Evolutionary conservation across 2,329 filamentous ascomycete species (phyloP), one percentile per base, ranked within the genome.

Genomic region (Monosporascus ibericus): DNA sequence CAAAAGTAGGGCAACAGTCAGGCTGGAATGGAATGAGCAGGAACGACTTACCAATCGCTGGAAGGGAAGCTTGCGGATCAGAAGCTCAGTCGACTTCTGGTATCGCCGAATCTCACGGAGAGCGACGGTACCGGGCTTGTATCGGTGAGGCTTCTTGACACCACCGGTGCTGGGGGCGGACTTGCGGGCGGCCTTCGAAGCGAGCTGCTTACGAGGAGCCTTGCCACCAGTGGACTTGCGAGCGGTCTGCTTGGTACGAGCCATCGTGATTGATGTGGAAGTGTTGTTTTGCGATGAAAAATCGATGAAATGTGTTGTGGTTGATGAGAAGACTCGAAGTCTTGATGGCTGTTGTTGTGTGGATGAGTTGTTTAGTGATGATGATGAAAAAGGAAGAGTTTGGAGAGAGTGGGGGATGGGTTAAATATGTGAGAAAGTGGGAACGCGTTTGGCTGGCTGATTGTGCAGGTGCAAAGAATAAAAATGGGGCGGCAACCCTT

Each of bases 121-220:
- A 82, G 92, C 92, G 77, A 96, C 88, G 71, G 94, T 95, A 82
- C 87, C 88, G 70, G 88, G 88, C 88, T 91, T 92, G 75, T 92
- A 77, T 70, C 88, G 82, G 79, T 92, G 88, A 76, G 89, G 89
- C 88, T 94, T 94, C 88, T 94, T 94, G 84, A 92, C 88, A 86
- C 88, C 88, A 69, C 92, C 94, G 74, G 94, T 97, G 59, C 91
- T 96, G 66, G 94, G 94, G 57, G 94, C 92, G 68, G 87, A 91
- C 87, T 99, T 99, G 81, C 94, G 92, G 70, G 94, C 92, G 64
- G 92, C 94, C 89, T 96, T 96, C 82, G 92, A 96, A 68, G 92
- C 92, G 71, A 97, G 91, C 85, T 96, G 92, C 90, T 99, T 99
- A 77, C 85, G 83, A 59, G 84, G 84, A 65, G 85, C 85, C 80